Evolutionary conservation across 1,284 basidiomycete genomes (phyloP), one percentile per base, ranked within the genome.

Genomic region (Leccinum solheimii): DNA sequence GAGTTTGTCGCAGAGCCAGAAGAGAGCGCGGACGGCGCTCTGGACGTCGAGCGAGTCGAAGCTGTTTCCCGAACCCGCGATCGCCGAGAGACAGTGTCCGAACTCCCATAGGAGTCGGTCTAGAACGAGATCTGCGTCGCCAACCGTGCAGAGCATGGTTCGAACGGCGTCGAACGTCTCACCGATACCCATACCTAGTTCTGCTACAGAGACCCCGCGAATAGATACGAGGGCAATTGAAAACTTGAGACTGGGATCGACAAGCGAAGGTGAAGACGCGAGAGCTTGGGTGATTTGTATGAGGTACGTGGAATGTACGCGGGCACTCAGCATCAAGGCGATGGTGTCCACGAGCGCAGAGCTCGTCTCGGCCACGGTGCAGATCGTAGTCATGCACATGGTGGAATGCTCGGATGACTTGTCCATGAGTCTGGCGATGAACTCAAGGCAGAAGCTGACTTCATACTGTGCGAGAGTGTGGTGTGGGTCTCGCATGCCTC

Each of bases 181-280:
- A 34, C 59, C 63, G 10, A 66, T 63, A 36, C 59, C 48, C n/a
- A 66, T 43, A n/a, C 62, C 59, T 2, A 72, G 40, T 11, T 74
- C 69, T 21, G 57, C 56, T 30, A 63, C 64, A 57, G 45, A 68
- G 55, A 58, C 67, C 38, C 61, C 81, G 75, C 66, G 87, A 67
- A 58, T 80, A 67, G 30, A 51, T 13, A 76, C 68, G 16, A 87
- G 70, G 5, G 80, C 75, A 19, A 86, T 67, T 3, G 78, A 74
- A 59, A 81, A 77, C 51, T 76, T 77, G 58, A 87, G 69, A 10
- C 77, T 75, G 3, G 77, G 69, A 27, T 79, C 75, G 32, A 80
- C 74, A 0, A 71, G 65, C 16, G 59, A 66, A 23, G 75, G 70
- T 14, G 73, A 70, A 2, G 68, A 61, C 1, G 68, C 66, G 1